Evolutionary conservation across 371 early-diverging fungal species (phyloP).

Genomic region (Mortierella sp.): DNA sequence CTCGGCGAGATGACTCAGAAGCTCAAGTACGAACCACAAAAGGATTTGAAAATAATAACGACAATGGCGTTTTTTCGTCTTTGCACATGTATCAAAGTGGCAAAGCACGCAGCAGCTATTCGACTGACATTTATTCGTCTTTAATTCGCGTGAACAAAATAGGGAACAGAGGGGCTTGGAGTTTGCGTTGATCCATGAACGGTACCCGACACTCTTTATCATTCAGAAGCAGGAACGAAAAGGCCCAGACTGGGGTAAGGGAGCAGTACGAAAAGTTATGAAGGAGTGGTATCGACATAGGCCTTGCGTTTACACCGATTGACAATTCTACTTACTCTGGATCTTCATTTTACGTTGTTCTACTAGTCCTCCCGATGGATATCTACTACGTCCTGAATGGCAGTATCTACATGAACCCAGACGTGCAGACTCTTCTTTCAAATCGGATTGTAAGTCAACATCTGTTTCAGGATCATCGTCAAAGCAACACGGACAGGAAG

Average conservation of each 20-base stretch:
- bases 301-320: neutral
- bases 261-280: neutral
- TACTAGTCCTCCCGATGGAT: slow-evolving; percentile 72
- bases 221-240: slow-evolving; percentile 85
- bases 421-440: slow-evolving; percentile 84
- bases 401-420: slow-evolving; percentile 95
- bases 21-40: slow-evolving; percentile 61
- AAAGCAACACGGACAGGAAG: slow-evolving; percentile 1
- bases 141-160: neutral
- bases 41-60: neutral
- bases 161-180: slow-evolving; percentile 92
- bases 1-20: slow-evolving; percentile 76
- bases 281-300: neutral
- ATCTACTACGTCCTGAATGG: slow-evolving; percentile 93
- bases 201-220: slow-evolving; percentile 85
- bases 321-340: neutral
- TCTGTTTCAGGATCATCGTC: neutral
- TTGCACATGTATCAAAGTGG: neutral
- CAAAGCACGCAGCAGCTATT: neutral
- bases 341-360: neutral
- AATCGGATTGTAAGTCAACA: slow-evolving; percentile 79
- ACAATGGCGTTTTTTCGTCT: neutral
- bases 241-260: slow-evolving; percentile 72
- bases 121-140: neutral
- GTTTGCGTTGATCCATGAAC: slow-evolving; percentile 84